Evolutionary conservation across 2,329 filamentous ascomycete genomes (phyloP), one percentile per base, ranked within the genome.

Genomic region (Sporothrix curviconia): DNA sequence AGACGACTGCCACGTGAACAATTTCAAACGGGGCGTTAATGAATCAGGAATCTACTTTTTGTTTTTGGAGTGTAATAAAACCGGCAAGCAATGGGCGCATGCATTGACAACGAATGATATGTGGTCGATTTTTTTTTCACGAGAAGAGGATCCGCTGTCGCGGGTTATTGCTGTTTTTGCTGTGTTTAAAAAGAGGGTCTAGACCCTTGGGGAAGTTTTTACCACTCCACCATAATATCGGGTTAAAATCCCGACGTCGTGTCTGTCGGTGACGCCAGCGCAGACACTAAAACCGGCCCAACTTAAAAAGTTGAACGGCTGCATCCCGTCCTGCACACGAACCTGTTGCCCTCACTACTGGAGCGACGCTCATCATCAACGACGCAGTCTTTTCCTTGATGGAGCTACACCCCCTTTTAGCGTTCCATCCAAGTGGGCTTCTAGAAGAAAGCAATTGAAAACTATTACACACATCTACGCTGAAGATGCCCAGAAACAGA

Each of bases 161-260:
- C 43, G 54, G 34, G 42, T 56, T 56, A 49, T 56, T 22, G n/a
- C 54, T 28, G n/a, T 22, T 56, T 56, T 34, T 9, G 6, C 12
- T 24, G n/a, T 32, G 28, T 32, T 32, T 6, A 5, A 32, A 5
- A 32, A 15, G 7, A 39, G 8, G 32, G 34, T 5, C 34, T 19
- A 39, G 15, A n/a, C 3, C 17, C 14, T 7, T 15, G 8, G 28
- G 28, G 28, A 39, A 3, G 37, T 28, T 24, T n/a, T 44, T 43
- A n/a, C 51, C 30, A 7, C 19, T 39, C 7, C 1, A 22, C 3
- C 3, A 11, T 12, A 24, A 4, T 11, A 34, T 22, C 1, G 8
- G 36, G 49, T 24, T 8, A 30, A 40, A 39, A 28, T 39, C 2
- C 32, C 50, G 37, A 37, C 15, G 1, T 25, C 7, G 7, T 22